Percentiles rank a stretch among this genome's conserved stretches.
Conservation (phyloP, 495 filamentous ascomycete genomes). For the Penicillium paxilli region DNA sequence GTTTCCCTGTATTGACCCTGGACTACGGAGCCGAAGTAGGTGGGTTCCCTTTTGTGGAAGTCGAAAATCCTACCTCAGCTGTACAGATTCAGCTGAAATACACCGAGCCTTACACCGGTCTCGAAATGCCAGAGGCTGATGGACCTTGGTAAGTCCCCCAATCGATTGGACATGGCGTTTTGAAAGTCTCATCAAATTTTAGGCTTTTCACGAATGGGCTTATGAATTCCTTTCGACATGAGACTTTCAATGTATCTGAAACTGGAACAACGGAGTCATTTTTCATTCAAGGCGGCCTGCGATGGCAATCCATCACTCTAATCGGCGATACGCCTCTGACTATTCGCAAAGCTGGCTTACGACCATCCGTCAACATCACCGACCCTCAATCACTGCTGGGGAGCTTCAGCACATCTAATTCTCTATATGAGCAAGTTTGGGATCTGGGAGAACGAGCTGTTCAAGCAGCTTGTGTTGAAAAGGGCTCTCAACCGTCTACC, state of each 20-base stretch:
- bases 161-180: neutral
- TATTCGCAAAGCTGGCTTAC: slow-evolving; percentile 10
- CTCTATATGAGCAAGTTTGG: slow-evolving; percentile 25
- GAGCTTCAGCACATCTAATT: slow-evolving; percentile 18
- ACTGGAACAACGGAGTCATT: slow-evolving; percentile 15
- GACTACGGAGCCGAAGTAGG: slow-evolving; percentile 1
- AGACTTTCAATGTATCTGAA: slow-evolving; percentile 24
- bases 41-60: slow-evolving; percentile 3
- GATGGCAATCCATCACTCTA: slow-evolving; percentile 19
- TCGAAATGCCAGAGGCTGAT: slow-evolving; percentile 14
- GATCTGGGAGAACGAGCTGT: slow-evolving; percentile 17
- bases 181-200: neutral
- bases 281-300: slow-evolving; percentile 23
- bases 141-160: slow-evolving; percentile 16
- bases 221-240: slow-evolving; percentile 21
- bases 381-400: slow-evolving; percentile 10
- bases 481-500: slow-evolving; percentile 13
- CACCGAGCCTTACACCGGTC: slow-evolving; percentile 10
- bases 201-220: slow-evolving; percentile 17
- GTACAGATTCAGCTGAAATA: slow-evolving; percentile 23
- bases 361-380: slow-evolving; percentile 11
- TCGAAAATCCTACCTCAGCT: neutral
- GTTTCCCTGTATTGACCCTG: neutral
- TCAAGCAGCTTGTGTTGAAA: slow-evolving; percentile 18
- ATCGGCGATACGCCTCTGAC: slow-evolving; percentile 3